phyloP scores from a whole-genome alignment of 805 yeast species.

The Saccharomycopsis schoenii region DNA sequence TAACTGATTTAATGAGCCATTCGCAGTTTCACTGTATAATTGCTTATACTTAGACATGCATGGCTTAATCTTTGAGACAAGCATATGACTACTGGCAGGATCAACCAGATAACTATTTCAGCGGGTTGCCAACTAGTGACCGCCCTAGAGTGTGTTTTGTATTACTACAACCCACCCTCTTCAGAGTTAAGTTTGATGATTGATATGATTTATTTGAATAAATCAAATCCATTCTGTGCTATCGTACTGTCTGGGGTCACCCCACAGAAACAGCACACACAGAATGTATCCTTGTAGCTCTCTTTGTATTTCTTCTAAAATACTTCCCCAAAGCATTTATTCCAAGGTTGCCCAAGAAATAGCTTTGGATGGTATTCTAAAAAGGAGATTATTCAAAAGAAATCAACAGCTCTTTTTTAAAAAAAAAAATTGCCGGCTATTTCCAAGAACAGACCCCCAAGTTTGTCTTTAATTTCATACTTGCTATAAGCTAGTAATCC shows the following conservation, averaged over 20 bases:
- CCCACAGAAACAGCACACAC: not conserved
- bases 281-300: slow-evolving; percentile 5
- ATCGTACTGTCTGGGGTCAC: not conserved
- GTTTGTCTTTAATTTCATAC: slow-evolving; percentile 7
- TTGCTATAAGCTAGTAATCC: slow-evolving; percentile 8
- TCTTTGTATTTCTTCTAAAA: slow-evolving; percentile 6
- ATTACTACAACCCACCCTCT: not conserved
- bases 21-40: too few relatives aligned
- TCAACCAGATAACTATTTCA: slow-evolving; percentile 33
- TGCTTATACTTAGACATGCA: slow-evolving; percentile 41
- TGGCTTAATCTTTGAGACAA: slow-evolving; percentile 44
- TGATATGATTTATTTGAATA: not conserved
- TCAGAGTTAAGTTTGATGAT: slow-evolving; percentile 1
- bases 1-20: too few relatives aligned
- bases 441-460: slow-evolving; percentile 8
- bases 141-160: not conserved
- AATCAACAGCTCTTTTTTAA: slow-evolving; percentile 5
- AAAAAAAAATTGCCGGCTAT: slow-evolving; percentile 3
- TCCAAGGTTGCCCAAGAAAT: slow-evolving; percentile 4
- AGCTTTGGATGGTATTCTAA: slow-evolving; percentile 7
- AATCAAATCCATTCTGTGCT: not conserved
- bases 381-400: slow-evolving; percentile 7
- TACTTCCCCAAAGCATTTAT: slow-evolving; percentile 6
- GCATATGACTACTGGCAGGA: slow-evolving; percentile 45
- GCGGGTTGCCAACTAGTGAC: not conserved